Evolutionary conservation across 192 early-diverging fungal genomes (phyloP), one percentile per base, ranked within the genome.

Genomic region (Entomortierella parvispora): DNA sequence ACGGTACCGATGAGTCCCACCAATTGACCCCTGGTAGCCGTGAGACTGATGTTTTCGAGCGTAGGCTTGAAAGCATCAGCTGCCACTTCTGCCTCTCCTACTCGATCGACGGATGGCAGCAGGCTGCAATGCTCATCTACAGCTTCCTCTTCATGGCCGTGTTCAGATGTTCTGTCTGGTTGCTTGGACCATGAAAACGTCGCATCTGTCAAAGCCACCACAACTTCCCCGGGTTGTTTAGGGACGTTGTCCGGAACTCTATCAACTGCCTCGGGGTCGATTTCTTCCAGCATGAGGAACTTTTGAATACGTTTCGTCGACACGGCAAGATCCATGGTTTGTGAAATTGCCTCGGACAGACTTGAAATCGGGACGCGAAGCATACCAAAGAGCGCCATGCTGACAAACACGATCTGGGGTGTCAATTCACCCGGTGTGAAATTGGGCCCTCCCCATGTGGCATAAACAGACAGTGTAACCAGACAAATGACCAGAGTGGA

Each of bases 1-100:
- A 94, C 93, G 1, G 85, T 78, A 37, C 96, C 96, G 17, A 94
- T 89, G n/a, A 97, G 74, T 1, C 90, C 93, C 5, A 90, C 86
- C 25, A 97, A 81, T 29, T 83, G 54, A 32, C 92, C 68, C 22
- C 64, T 62, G 11, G 48, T 47, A 4, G 70, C 52, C 20, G 60
- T 26, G 8, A 84, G 20, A 42, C 82, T 58, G 53, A 84, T 74
- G 17, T 79, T 62, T n/a, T n/a, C 33, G 23, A 69, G 42, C 32
- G 58, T 54, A 50, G 58, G 4, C 26, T 48, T 52, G 49, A 25
- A 25, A 23, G 28, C 9, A 32, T 40, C 40, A 8, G 20, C 22
- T 45, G 34, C 8, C 15, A 20, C 4, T 53, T 55, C 48, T 59
- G 34, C 4, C 1, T 32, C 34, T 51, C 45, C 34, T n/a, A n/a